These are phyloP conservation scores for Casuarina cunninghamiana DNA, from an alignment of 306 rosid species.

Conservation along the genomic window DNA sequence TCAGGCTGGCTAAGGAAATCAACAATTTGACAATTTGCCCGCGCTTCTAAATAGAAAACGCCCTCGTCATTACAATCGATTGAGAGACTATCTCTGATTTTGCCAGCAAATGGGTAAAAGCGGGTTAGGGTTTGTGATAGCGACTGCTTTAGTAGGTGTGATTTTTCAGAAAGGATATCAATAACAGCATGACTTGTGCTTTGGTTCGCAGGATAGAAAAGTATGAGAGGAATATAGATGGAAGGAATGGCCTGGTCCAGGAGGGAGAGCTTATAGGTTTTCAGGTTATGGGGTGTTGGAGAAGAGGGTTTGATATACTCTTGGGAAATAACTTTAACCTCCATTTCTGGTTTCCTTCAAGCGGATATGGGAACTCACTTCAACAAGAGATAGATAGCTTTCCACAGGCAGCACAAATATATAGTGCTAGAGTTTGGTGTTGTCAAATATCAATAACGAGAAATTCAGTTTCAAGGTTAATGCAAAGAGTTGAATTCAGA, in stretches of 20 bases:
- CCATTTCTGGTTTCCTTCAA: constrained; percentile 6
- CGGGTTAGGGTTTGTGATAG: constrained; percentile 29
- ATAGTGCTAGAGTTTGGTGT: not conserved
- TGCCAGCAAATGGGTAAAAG: constrained; percentile 39
- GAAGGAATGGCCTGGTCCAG: constrained; percentile 25
- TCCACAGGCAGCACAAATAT: constrained; percentile 9
- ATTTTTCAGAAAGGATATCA: not conserved
- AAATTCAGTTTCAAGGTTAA: no score
- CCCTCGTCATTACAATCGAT: constrained; percentile 30
- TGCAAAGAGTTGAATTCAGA: no score
- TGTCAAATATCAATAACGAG: no score
- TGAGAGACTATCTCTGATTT: constrained; percentile 15
- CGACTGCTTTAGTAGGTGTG: constrained; percentile 17
- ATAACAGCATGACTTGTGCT: not conserved
- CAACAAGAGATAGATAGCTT: no score
- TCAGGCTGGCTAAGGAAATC: constrained; percentile 5
- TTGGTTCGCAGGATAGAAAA: constrained; percentile 10
- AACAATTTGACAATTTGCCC: not conserved
- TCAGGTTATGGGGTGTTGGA: constrained; percentile 29
- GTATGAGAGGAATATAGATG: constrained; percentile 6
- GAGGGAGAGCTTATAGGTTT: constrained; percentile 28
- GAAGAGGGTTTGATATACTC: constrained; percentile 25
- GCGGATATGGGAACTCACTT: not conserved
- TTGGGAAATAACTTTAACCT: constrained; percentile 19
- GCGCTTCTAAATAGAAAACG: constrained; percentile 5